Percentiles rank a stretch among this genome's conserved stretches.
Conservation (phyloP, 345 rosid species). For the Camelina neglecta region DNA sequence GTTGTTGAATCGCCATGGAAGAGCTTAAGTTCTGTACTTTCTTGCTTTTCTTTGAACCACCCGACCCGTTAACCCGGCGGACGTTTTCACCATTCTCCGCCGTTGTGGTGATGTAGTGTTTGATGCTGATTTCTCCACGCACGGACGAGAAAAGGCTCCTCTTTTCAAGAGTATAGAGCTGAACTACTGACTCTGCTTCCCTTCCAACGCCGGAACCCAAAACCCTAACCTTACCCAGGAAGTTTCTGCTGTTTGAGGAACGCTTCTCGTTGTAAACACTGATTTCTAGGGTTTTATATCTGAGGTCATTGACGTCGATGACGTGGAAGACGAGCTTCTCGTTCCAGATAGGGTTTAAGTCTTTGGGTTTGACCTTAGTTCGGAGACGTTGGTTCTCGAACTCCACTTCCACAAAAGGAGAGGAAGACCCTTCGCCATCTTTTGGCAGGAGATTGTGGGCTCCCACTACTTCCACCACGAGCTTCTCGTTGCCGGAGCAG, state of each 20-base stretch:
- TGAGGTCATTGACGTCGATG: not conserved
- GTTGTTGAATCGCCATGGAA: not conserved
- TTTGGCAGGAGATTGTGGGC: not conserved
- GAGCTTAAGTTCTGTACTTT: not conserved
- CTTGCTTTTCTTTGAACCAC: not conserved
- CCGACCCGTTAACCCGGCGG: not conserved
- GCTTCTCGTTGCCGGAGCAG: not conserved
- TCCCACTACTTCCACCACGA: not conserved
- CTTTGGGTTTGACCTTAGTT: not conserved
- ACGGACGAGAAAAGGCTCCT: not conserved
- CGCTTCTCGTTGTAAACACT: not conserved
- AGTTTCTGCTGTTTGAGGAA: not conserved
- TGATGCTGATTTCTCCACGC: not conserved
- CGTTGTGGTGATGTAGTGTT: not conserved
- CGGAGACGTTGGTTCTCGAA: slow-evolving; percentile 5
- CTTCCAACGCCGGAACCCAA: not conserved
- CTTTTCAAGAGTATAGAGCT: not conserved
- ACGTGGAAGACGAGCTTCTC: not conserved
- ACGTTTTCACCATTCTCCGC: not conserved
- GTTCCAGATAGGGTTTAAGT: slow-evolving; percentile 1
- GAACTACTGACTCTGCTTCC: not conserved
- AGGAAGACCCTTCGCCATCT: not conserved
- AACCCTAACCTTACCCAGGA: not conserved
- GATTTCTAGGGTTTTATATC: not conserved
- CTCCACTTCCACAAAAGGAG: not conserved